A percentile compares a stretch with the other conserved stretches of the same genome.
These are phyloP conservation scores for Tuctoria greenei DNA, from an alignment of 176 grass and related monocot genomes.

Conservation along the genomic window DNA sequence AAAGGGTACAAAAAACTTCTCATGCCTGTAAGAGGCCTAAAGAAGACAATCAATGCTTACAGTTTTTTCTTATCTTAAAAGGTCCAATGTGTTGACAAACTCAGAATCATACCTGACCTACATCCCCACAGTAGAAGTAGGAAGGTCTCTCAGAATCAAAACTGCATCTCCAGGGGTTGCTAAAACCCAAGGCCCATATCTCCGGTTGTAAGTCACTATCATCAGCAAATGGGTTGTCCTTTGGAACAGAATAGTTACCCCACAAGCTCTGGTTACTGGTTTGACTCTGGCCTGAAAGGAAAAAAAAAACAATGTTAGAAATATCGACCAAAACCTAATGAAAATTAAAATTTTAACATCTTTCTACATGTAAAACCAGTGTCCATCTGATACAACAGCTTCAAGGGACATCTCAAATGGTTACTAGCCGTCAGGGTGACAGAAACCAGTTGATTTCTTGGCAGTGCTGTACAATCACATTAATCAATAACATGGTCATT, in stretches of 20 bases:
- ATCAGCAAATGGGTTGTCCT: constrained; percentile 60
- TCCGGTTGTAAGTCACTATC: constrained; percentile 49
- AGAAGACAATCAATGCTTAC: neutral
- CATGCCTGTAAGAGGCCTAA: neutral
- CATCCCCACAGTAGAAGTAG: constrained; percentile 81
- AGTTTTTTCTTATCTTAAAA: neutral
- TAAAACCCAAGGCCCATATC: constrained; percentile 69
- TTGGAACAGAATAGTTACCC: constrained; percentile 75
- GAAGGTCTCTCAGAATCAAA: constrained; percentile 65
- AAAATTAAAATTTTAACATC: neutral
- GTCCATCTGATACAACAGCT: neutral
- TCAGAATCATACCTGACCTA: constrained; percentile 53
- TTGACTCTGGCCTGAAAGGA: constrained; percentile 56
- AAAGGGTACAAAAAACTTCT: neutral
- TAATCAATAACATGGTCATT: neutral
- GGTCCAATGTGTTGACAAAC: neutral
- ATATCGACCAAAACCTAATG: neutral
- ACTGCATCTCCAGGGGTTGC: constrained; percentile 77
- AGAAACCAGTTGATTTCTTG: neutral
- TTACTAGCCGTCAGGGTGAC: neutral
- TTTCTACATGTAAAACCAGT: neutral
- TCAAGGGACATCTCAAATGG: neutral
- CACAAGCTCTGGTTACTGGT: constrained; percentile 50
- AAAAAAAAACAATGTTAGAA: constrained; percentile 24
- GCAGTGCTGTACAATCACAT: neutral